These are phyloP conservation scores for Dendrothele bispora DNA, from an alignment of 768 basidiomycete genomes.

Conservation along the genomic window DNA sequence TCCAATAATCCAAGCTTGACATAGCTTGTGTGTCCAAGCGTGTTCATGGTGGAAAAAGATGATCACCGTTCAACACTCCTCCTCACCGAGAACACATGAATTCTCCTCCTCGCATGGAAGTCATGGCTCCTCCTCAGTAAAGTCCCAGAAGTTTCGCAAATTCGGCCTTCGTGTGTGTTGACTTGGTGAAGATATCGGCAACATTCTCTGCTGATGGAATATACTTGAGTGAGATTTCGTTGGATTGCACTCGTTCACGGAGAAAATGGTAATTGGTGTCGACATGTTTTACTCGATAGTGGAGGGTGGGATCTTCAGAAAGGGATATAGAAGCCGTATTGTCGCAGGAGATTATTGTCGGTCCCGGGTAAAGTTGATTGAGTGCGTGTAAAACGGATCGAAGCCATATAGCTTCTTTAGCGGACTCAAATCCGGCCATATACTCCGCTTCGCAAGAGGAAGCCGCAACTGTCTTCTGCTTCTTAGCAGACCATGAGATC, in stretches of 20 bases:
- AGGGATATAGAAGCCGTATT: slow-evolving; percentile 34
- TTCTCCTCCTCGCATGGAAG: no score
- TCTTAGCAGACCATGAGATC: slow-evolving; percentile 30
- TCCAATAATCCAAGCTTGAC: no score
- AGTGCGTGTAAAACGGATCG: slow-evolving; percentile 26
- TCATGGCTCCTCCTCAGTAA: slow-evolving; percentile 14
- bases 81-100: no score
- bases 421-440: slow-evolving; percentile 33
- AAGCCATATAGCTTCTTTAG: no score
- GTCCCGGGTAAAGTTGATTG: slow-evolving; percentile 19
- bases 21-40: no score
- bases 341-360: slow-evolving; percentile 4
- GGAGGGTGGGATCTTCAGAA: slow-evolving; percentile 30
- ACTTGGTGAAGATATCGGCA: slow-evolving; percentile 43
- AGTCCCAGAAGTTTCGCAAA: slow-evolving; percentile 19
- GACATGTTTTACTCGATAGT: slow-evolving; percentile 38
- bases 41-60: no score
- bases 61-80: no score
- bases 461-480: no score
- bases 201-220: slow-evolving; percentile 33
- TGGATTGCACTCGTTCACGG: no score
- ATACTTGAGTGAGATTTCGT: slow-evolving; percentile 27
- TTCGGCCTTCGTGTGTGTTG: slow-evolving; percentile 17
- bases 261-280: slow-evolving; percentile 39
- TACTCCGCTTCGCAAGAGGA: slow-evolving; percentile 44